These are phyloP conservation scores for Aspergillus sp. DNA, from an alignment of 2,329 filamentous ascomycete species.

Conservation along the genomic window DNA sequence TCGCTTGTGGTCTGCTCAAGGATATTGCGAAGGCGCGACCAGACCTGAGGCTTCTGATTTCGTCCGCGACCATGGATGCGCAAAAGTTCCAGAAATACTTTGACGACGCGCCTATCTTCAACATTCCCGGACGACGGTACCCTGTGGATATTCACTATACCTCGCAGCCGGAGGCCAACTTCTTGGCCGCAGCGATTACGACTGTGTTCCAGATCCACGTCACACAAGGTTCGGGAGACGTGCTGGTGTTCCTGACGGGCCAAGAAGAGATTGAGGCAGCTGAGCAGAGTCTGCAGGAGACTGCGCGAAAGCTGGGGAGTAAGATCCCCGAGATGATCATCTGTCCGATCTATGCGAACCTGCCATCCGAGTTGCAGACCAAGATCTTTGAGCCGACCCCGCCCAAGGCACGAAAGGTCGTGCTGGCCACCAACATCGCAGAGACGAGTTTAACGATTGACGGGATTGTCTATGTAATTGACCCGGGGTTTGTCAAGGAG, in stretches of 20 bases:
- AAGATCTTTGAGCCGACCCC: constrained; percentile 95
- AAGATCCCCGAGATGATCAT: constrained; percentile 81
- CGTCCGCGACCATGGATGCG: constrained; percentile 89
- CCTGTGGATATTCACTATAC: constrained; percentile 90
- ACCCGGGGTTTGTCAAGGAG: constrained; percentile 91
- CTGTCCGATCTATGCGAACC: constrained; percentile 86
- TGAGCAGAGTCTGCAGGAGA: constrained; percentile 75
- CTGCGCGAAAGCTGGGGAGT: constrained; percentile 73
- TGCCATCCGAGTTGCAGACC: constrained; percentile 81
- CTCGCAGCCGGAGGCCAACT: constrained; percentile 84
- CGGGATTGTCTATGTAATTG: constrained; percentile 91
- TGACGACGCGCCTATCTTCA: constrained; percentile 86
- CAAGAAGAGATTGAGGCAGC: constrained; percentile 93
- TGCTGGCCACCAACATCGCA: constrained; percentile 92
- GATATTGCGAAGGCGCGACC: constrained; percentile 75
- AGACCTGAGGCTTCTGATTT: constrained; percentile 84
- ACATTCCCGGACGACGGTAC: constrained; percentile 81
- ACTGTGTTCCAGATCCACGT: constrained; percentile 95
- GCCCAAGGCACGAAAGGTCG: constrained; percentile 74
- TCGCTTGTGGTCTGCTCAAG: constrained; percentile 78
- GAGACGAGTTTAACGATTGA: constrained; percentile 95
- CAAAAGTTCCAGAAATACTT: constrained; percentile 89
- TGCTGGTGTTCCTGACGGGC: constrained; percentile 88
- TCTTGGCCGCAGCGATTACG: constrained; percentile 80
- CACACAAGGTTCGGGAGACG: constrained; percentile 75